A percentile compares a stretch with the other conserved stretches of the same genome.
Conservation (phyloP, 2,329 filamentous ascomycete genomes). For the Penicillium polonicum region DNA sequence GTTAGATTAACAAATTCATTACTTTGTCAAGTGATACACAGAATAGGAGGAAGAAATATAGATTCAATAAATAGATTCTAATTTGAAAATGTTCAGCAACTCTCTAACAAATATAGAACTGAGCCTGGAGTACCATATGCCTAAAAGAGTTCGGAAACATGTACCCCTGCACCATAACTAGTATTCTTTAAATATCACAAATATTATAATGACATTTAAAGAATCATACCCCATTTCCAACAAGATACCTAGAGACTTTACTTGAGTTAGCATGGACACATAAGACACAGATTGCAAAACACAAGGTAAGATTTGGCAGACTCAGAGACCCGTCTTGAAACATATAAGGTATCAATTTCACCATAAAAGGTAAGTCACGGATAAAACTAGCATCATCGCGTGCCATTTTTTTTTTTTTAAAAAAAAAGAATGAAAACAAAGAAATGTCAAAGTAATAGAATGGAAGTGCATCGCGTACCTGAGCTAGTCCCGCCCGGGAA, state of each 20-base stretch:
- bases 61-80: too few relatives aligned
- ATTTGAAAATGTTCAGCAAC: too few relatives aligned
- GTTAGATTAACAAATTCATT: neutral
- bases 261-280: neutral
- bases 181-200: neutral
- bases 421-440: neutral
- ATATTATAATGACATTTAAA: neutral
- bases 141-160: neutral
- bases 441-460: neutral
- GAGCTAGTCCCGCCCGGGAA: slow-evolving; percentile 12
- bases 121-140: neutral
- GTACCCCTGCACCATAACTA: neutral
- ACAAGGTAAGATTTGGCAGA: slow-evolving; percentile 6
- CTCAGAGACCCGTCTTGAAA: slow-evolving; percentile 30
- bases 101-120: neutral
- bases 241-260: neutral
- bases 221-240: neutral
- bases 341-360: slow-evolving; percentile 22
- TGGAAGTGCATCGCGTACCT: slow-evolving; percentile 12
- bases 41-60: too few relatives aligned
- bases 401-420: neutral
- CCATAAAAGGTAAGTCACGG: slow-evolving; percentile 18
- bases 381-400: slow-evolving; percentile 19
- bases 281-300: neutral
- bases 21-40: neutral